Base-by-base conservation (phyloP, 2,329 filamentous ascomycete species). In the Neofusicoccum sp. region DNA sequence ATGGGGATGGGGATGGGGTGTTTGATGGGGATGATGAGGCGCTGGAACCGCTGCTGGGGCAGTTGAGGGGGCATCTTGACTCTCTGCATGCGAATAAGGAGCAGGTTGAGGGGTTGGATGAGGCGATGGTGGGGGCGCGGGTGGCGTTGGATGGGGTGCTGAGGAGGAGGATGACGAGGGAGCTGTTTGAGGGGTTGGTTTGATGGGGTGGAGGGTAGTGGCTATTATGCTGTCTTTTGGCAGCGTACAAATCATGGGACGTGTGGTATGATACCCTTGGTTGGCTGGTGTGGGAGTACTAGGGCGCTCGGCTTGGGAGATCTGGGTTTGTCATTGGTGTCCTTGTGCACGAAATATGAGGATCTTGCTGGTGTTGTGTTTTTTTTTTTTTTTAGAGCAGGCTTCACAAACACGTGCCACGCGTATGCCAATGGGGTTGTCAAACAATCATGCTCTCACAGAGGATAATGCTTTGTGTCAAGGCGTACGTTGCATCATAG, bases 61-160 rank as follows among this genome's bases (percentile, higher is more conserved):
- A 76, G 66, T 70, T 79, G 52, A 70, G 70, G 37, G 74, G 71
- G 45, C 77, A 76, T 66, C 65, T 79, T 4, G 73, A 76, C 58
- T 74, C 69, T 37, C 74, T 79, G 71, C 73, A 75, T 65, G 70
- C 69, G 22, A 78, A 78, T 64, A 70, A 72, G 67, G 68, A 64
- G 62, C 75, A 78, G 63, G 70, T 78, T 9, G 68, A 72, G 8
- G 74, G 74, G 50, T 69, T 77, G 34, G 67, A 71, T n/a, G 69
- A 68, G 43, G 74, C 71, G 14, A 67, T 76, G 63, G 61, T 49
- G 44, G 60, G 69, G 16, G 71, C 75, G 33, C 70, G 71, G 47
- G 70, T 68, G 52, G 73, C 71, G 54, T 65, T 78, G 64, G 74
- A 76, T 64, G 71, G 73, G 29, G 67, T 75, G 48, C 66, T 78